Base-by-base conservation (phyloP, 2,329 filamentous ascomycete genomes). In the Penicillium sp. region DNA sequence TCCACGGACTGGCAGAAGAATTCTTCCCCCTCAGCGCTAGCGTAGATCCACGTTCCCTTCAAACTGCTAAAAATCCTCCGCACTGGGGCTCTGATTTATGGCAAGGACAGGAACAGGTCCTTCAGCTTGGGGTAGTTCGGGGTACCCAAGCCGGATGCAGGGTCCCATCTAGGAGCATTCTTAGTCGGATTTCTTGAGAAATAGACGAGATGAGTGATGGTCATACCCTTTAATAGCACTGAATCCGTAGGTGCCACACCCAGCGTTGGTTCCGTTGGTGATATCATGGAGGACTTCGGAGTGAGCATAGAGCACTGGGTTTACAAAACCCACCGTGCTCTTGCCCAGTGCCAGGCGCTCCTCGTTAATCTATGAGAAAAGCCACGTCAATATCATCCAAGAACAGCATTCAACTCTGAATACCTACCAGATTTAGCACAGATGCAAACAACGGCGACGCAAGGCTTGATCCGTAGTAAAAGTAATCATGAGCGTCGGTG, bases 301-400 rank as follows among this genome's bases (percentile, higher is more conserved):
- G 32, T 61, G 45, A 16, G 43, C 50, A 37, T 63, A 60, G 7
- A 78, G 52, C 27, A 70, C 68, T 1, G 70, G 74, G 35, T 78
- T 74, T 14, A 78, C 56, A 47, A 78, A 78, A 0, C 75, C 76
- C 8, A 79, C 65, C 0, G 73, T 59, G 4, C 62, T 56, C 57
- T 76, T 77, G 2, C 68, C 69, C 1, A 54, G 61, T 6, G 64
- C 64, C 16, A 76, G 51, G 15, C 74, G 59, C 51, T 72, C 72
- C 53, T 77, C 75, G 44, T 77, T 77, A 23, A 77, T 62, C 48
- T 58, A 32, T 2, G 15, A 17, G 11, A 26, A 25, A 11, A n/a
- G n/a, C n/a, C n/a, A n/a, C n/a, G n/a, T n/a, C n/a, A n/a, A n/a
- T n/a, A n/a, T n/a, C n/a, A n/a, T n/a, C n/a, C n/a, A n/a, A n/a